Evolutionary conservation across 352 stramenopile genomes (phyloP).

Genomic region (Phytopythium boreale): DNA sequence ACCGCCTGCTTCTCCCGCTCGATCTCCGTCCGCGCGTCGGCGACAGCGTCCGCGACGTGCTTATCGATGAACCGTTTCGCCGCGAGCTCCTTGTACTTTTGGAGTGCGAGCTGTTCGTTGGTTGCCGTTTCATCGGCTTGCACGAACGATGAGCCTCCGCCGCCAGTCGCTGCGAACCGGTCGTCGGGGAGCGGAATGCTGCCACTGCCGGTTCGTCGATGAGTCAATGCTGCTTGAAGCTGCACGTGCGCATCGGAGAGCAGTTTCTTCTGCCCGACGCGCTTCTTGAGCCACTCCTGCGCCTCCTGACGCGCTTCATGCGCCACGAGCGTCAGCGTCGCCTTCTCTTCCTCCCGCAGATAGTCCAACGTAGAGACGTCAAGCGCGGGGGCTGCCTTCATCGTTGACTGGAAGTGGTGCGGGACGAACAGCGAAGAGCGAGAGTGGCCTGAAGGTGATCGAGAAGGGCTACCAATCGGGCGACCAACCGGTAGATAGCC

Average conservation of each 20-base stretch:
- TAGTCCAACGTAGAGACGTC: conserved; percentile 32
- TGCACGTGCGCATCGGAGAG: conserved; percentile 61
- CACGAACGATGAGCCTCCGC: background rate
- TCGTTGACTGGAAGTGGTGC: background rate
- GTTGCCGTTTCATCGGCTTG: conserved; percentile 5
- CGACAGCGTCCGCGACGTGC: conserved; percentile 62
- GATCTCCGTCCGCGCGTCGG: conserved; percentile 57
- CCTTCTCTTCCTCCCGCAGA: conserved; percentile 54
- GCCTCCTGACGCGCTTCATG: conserved; percentile 63
- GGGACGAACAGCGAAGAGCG: background rate
- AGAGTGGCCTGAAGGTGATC: background rate
- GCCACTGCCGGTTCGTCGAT: conserved; percentile 43
- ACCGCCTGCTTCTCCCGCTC: conserved; percentile 68
- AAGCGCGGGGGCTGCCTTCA: conserved; percentile 16
- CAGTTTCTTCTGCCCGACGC: conserved; percentile 74
- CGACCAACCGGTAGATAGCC: background rate
- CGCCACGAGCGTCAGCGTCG: conserved; percentile 64
- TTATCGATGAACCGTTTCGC: conserved; percentile 74
- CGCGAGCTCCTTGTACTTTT: conserved; percentile 44
- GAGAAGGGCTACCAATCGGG: conserved; percentile 7
- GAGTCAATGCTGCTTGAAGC: conserved; percentile 41
- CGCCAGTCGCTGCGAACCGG: conserved; percentile 7
- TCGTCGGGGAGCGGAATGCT: conserved; percentile 27
- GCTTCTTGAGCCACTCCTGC: conserved; percentile 68
- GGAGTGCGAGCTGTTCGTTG: conserved; percentile 37